phyloP scores from a whole-genome alignment of 768 basidiomycete species.

The Rhodotorula toruloides region DNA sequence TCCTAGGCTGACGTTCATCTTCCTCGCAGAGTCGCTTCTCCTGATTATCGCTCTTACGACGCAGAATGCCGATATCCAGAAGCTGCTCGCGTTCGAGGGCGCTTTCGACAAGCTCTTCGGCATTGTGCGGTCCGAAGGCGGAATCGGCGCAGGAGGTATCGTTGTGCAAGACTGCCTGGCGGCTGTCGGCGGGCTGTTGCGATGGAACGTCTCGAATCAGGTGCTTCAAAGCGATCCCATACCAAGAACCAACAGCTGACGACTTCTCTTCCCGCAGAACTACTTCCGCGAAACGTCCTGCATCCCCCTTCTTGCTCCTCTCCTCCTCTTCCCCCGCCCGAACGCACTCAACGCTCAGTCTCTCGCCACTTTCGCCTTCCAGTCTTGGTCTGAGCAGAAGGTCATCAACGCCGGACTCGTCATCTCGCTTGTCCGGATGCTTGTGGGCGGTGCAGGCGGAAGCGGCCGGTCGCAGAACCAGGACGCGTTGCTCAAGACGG shows the following conservation, averaged over 20 bases:
- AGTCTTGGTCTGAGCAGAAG: constrained; percentile 95
- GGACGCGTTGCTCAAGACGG: constrained; percentile 39
- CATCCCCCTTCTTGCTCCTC: constrained; percentile 63
- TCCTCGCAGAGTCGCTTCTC: constrained; percentile 72
- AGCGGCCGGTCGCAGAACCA: constrained; percentile 46
- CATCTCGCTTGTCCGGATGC: constrained; percentile 76
- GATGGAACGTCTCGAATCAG: constrained; percentile 93
- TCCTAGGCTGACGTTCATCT: constrained; percentile 1
- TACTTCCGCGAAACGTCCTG: constrained; percentile 82
- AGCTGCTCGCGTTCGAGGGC: constrained; percentile 92
- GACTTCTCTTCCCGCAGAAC: constrained; percentile 55
- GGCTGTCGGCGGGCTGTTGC: constrained; percentile 76
- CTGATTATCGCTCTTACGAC: constrained; percentile 74
- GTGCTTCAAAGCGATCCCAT: too few species aligned
- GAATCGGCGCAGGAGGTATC: constrained; percentile 74
- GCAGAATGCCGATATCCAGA: constrained; percentile 86
- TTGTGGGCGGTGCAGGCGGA: constrained; percentile 54
- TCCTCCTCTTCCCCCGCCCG: constrained; percentile 52
- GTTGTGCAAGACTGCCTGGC: constrained; percentile 78
- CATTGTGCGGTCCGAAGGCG: constrained; percentile 79
- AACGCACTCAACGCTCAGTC: constrained; percentile 69
- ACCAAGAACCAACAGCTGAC: too few species aligned
- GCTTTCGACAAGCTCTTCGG: constrained; percentile 93
- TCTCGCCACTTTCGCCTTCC: constrained; percentile 76
- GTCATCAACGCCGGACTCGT: constrained; percentile 70